A percentile compares a stretch with the other conserved stretches of the same genome.
Evolutionary conservation across 2,329 filamentous ascomycete genomes (phyloP).

Genomic region (Blastomyces percursus): DNA sequence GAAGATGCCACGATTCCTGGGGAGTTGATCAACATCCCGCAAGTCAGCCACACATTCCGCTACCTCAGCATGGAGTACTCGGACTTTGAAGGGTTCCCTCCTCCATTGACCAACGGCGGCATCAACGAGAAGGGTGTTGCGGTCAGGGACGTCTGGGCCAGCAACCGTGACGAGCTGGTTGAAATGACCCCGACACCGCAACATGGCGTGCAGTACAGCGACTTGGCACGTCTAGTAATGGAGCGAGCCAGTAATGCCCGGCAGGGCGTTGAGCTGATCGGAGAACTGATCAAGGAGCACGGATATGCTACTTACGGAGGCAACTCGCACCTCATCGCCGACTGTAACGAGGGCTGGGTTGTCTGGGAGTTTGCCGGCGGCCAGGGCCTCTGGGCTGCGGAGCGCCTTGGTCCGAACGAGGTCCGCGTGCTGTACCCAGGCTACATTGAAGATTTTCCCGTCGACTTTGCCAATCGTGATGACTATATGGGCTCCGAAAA

Average conservation of each 20-base stretch:
- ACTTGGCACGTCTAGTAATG: constrained; percentile 32
- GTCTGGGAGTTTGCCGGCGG: neutral
- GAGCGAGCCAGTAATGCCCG: constrained; percentile 33
- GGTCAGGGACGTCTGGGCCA: constrained; percentile 35
- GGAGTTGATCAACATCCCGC: neutral
- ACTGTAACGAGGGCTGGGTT: neutral
- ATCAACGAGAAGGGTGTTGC: constrained; percentile 34
- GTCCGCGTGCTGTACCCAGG: neutral
- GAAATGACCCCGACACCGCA: constrained; percentile 34
- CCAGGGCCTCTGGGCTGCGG: neutral
- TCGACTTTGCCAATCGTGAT: neutral
- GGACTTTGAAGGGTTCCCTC: constrained; percentile 34
- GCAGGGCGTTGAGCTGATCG: constrained; percentile 36
- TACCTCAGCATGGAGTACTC: neutral
- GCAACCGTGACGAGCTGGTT: constrained; percentile 30
- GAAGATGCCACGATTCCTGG: constrained; percentile 28
- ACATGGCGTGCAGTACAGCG: constrained; percentile 33
- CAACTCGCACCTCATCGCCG: constrained; percentile 34
- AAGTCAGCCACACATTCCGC: neutral
- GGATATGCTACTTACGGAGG: constrained; percentile 36
- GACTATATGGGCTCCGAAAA: neutral
- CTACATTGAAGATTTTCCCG: neutral
- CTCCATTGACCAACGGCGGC: constrained; percentile 36
- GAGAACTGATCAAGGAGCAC: constrained; percentile 29
- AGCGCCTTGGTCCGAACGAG: neutral